Evolutionary conservation across 805 yeast genomes (phyloP).

Genomic region (Saccharomycopsis fermentans): DNA sequence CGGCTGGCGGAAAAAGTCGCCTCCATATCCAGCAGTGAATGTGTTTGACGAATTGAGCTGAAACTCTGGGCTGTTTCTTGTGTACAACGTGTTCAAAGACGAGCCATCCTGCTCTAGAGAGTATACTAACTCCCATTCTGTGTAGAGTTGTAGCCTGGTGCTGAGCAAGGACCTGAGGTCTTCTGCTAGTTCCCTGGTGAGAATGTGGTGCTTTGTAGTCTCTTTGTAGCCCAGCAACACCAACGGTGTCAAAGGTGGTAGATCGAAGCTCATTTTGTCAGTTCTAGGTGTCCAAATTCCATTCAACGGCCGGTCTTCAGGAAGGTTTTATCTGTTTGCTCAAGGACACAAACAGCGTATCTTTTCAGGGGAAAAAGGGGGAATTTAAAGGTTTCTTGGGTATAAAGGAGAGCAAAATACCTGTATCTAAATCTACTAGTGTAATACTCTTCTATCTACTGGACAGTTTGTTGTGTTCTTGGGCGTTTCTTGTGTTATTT

Average conservation of each 20-base stretch:
- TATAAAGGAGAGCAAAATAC: no score
- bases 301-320: no score
- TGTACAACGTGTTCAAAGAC: constrained; percentile 69
- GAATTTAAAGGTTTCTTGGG: no score
- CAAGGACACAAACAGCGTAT: no score
- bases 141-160: constrained; percentile 63
- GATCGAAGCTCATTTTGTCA: neutral
- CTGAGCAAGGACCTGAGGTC: constrained; percentile 70
- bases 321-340: no score
- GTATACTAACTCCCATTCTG: constrained; percentile 69
- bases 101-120: constrained; percentile 92
- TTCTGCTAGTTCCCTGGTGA: constrained; percentile 56
- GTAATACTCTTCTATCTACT: no score
- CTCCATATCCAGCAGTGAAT: neutral
- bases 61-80: constrained; percentile 36
- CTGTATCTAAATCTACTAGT: no score
- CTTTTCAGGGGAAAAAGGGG: no score
- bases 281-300: neutral
- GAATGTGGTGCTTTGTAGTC: constrained; percentile 46
- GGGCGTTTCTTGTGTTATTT: no score
- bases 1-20: neutral
- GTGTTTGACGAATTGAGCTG: constrained; percentile 24
- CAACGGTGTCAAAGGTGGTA: constrained; percentile 43
- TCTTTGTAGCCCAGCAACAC: constrained; percentile 49
- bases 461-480: no score